phyloP scores from a whole-genome alignment of 768 basidiomycete genomes.

The Mycena crocata region DNA sequence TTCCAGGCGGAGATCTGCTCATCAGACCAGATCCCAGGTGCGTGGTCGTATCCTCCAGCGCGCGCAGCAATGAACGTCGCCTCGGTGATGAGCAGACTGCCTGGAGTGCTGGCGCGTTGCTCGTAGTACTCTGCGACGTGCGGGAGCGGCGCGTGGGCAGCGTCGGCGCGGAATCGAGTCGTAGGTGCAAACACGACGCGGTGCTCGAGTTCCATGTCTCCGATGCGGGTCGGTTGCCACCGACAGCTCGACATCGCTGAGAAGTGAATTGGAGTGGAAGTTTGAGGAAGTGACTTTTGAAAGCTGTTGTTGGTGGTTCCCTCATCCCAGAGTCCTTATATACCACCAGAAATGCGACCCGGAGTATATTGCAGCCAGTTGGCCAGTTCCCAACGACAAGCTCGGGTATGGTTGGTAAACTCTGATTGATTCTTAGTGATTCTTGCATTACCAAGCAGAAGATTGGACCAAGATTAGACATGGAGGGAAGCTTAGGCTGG shows the following conservation, averaged over 20 bases:
- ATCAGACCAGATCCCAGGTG: conserved; percentile 55
- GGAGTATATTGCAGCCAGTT: too few relatives aligned
- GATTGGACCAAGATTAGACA: too few relatives aligned
- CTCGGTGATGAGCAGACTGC: conserved; percentile 52
- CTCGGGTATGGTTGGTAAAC: too few relatives aligned
- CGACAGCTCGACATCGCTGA: neutral
- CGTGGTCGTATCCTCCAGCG: conserved; percentile 46
- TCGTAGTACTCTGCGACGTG: conserved; percentile 44
- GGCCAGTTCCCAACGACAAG: too few relatives aligned
- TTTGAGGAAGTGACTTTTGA: too few relatives aligned
- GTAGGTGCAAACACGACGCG: conserved; percentile 60
- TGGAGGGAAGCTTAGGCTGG: too few relatives aligned
- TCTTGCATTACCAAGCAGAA: too few relatives aligned
- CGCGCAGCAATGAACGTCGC: conserved; percentile 47
- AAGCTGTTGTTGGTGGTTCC: too few relatives aligned
- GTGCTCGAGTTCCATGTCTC: conserved; percentile 52
- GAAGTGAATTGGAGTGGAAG: neutral
- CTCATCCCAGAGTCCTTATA: too few relatives aligned
- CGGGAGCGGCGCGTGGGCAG: conserved; percentile 44
- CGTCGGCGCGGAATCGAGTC: conserved; percentile 53
- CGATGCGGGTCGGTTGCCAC: conserved; percentile 53
- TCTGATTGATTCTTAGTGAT: too few relatives aligned
- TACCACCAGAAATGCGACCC: too few relatives aligned
- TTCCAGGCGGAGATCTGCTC: conserved; percentile 39
- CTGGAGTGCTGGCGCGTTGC: conserved; percentile 40